Evolutionary conservation across 345 rosid genomes (phyloP), one percentile per base, ranked within the genome.

Genomic region (Noccaea caerulescens): DNA sequence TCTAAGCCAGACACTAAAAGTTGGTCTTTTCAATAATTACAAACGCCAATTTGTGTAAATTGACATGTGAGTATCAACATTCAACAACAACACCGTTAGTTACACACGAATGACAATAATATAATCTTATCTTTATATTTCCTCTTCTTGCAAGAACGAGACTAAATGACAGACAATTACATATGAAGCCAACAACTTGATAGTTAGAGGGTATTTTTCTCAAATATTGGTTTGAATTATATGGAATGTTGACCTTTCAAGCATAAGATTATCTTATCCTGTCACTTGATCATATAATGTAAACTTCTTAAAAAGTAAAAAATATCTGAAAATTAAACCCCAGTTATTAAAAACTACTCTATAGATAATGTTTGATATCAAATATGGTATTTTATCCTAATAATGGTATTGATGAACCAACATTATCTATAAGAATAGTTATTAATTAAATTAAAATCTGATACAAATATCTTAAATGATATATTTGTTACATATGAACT

Each of bases 21-120:
- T 54, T 66, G 13, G 61, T 67, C 72, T 74, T 74, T 74, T 59
- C 72, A 67, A 67, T 66, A 33, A 10, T n/a, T 58, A 51, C 68
- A 74, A 74, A 58, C 61, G 63, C 62, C 72, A 56, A 64, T 9
- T 37, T 57, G 66, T 38, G 58, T 63, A 23, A 63, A 62, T 63
- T 44, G 68, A 44, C 46, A 62, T 43, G 38, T 41, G 62, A 42
- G 12, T 1, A 27, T 51, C 43, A 27, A 37, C 56, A 58, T 14
- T 51, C 43, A 27, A 37, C 56, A 58, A 12, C 55, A 12, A 13
- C 25, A 30, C 53, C 39, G 12, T 33, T 32, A 39, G 66, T 43
- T 59, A 30, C 66, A 20, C 45, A 69, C 27, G 5, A 34, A 58
- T 57, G 45, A 57, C 2, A 10, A 39, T 20, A 10, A 39, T 2